A percentile compares a stretch with the other conserved stretches of the same genome.
Conservation (phyloP, 2,329 filamentous ascomycete genomes). For the Epichloe glyceriae region DNA sequence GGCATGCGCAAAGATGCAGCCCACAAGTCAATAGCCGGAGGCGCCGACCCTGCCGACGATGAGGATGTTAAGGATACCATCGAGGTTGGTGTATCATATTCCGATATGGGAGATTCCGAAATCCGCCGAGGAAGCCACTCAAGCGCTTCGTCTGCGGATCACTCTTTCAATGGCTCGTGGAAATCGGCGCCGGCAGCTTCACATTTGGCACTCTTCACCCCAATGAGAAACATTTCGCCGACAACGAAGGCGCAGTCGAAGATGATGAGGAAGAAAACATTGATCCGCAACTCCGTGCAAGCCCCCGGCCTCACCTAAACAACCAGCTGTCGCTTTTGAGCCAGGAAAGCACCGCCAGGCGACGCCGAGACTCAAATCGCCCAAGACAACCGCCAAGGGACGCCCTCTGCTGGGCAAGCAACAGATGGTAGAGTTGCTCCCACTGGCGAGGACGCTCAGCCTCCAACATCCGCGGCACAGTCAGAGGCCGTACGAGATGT, state of each 20-base stretch:
- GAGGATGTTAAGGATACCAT: constrained; percentile 45
- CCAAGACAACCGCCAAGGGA: neutral
- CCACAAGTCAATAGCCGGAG: constrained; percentile 24
- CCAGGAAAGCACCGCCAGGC: neutral
- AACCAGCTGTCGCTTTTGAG: neutral
- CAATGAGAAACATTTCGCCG: neutral
- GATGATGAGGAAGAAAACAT: constrained; percentile 1
- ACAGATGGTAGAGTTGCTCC: neutral
- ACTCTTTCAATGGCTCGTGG: constrained; percentile 10
- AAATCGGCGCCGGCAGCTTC: constrained; percentile 8
- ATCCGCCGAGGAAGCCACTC: constrained; percentile 13
- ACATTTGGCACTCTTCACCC: neutral
- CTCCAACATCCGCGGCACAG: neutral
- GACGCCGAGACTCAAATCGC: neutral
- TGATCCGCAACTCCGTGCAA: constrained; percentile 6
- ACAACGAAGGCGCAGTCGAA: neutral
- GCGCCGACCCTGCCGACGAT: constrained; percentile 24
- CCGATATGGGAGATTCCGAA: constrained; percentile 21
- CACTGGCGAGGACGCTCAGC: neutral
- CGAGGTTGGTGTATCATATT: constrained; percentile 34
- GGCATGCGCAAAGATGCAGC: constrained; percentile 27
- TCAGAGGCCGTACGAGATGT: neutral
- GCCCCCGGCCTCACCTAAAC: neutral
- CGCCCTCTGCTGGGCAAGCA: neutral
- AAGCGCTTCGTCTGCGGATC: constrained; percentile 17